Conservation (phyloP, 2,329 filamentous ascomycete genomes). For the Huntiella savannae region DNA sequence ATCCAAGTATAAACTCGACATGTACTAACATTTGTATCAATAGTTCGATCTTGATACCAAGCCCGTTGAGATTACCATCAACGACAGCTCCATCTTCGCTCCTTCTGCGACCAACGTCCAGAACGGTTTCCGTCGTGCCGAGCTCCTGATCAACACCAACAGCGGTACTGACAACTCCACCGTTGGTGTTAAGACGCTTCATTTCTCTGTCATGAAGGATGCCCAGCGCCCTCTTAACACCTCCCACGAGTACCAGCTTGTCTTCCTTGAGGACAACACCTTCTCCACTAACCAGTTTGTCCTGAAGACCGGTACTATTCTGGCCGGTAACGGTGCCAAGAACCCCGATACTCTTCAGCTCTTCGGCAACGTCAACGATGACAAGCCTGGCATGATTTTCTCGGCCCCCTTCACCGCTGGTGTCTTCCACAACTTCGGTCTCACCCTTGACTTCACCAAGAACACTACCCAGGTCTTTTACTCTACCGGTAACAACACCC, state of each 20-base stretch:
- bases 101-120: slow-evolving; percentile 29
- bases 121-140: slow-evolving; percentile 39
- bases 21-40: background rate
- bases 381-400: slow-evolving; percentile 29
- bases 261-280: slow-evolving; percentile 28
- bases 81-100: slow-evolving; percentile 40
- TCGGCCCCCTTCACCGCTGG: slow-evolving; percentile 28
- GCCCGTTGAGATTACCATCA: slow-evolving; percentile 35
- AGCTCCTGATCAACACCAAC: slow-evolving; percentile 33
- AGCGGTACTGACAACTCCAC: slow-evolving; percentile 31
- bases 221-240: slow-evolving; percentile 31
- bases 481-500: slow-evolving; percentile 26
- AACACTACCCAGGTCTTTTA: slow-evolving; percentile 39
- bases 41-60: slow-evolving; percentile 26
- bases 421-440: slow-evolving; percentile 42
- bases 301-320: slow-evolving; percentile 35
- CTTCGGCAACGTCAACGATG: slow-evolving; percentile 27
- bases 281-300: slow-evolving; percentile 32
- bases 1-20: slow-evolving; percentile 4
- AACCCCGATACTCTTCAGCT: slow-evolving; percentile 26
- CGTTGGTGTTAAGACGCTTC: slow-evolving; percentile 38
- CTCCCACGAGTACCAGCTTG: slow-evolving; percentile 41
- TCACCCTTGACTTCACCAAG: slow-evolving; percentile 35
- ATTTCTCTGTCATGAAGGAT: slow-evolving; percentile 40
- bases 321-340: slow-evolving; percentile 18